Evolutionary conservation across 2,329 filamentous ascomycete genomes (phyloP), one percentile per base, ranked within the genome.

Genomic region (Exophiala viscosa): DNA sequence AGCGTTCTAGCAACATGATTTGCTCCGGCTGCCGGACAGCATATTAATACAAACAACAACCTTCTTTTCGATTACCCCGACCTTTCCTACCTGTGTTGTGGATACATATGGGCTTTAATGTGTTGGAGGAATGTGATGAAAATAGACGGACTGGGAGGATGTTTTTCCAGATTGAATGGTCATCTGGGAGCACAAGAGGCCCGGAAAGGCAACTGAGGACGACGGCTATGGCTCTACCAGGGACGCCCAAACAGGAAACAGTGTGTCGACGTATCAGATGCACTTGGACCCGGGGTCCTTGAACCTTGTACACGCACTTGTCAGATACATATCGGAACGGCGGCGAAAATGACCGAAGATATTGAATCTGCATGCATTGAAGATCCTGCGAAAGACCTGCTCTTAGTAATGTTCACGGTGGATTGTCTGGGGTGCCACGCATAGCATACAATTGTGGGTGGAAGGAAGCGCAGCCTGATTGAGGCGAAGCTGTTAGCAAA

Each of bases 1-100:
- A 57, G 54, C 54, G 54, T 57, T 57, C 35, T 53, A 28, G 54
- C 54, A 54, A 44, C 15, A 50, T 43, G 33, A 50, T 50, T 48
- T 40, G 17, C 20, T 35, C 28, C 34, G 15, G 54, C 50, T 57
- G 50, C 50, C 28, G 54, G 50, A 41, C 54, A 48, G 54, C 50
- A 50, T 47, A 45, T 14, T 55, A 55, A 51, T 50, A 55, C 52
- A 28, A 28, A 5, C 5, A 28, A 28, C 23, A 45, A 18, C 44
- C 18, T 50, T 51, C 31, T 17, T 41, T 45, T 39, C 23, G 14
- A 39, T 39, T 36, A 41, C 28, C 31, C 34, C 38, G 7, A 17
- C 47, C 11, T 50, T 18, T 43, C 17, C n/a, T 31, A 5, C 14
- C 34, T 5, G 20, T 41, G 31, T 50, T 50, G 52, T 43, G 47